Base-by-base conservation (phyloP, 345 rosid genomes). In the Salix koriyanagi region DNA sequence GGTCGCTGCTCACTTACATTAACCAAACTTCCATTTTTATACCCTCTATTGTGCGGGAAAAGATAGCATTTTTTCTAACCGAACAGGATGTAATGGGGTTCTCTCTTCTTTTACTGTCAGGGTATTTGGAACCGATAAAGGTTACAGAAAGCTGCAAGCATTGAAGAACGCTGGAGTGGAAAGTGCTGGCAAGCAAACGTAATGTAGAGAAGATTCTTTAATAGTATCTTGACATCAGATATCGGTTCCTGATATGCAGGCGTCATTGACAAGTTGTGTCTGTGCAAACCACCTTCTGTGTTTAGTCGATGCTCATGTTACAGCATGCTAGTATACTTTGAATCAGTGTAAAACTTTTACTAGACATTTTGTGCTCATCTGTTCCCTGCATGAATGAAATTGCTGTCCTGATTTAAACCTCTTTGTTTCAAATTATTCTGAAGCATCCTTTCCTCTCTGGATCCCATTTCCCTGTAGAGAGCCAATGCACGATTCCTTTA, bases 101-200 rank as follows among this genome's bases (percentile, higher is more conserved):
- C 18, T 68, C 54, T 10, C 36, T 39, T 54, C 19, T 34, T 37
- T 77, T 61, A 50, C 72, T 76, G 64, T 65, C 89, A 96, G 99
- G 99, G 79, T 96, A 83, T 96, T 93, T 67, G 97, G 97, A 34
- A 96, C 98, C 0, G 99, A 96, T 78, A 91, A 87, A 80, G 97
- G 99, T 79, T 96, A 90, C 85, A 91, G 95, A 83, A 96, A 90
- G 85, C 79, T 92, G 86, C 89, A 92, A 86, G 90, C 90, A 3
- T 76, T 92, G 80, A 92, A 88, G 91, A 78, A 70, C 23, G 21
- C n/a, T 7, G 88, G 79, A 50, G 76, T 48, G 25, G 86, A 87
- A 76, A 84, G 71, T 62, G 81, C 58, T 56, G 16, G 62, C 74
- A 78, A 72, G 72, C 39, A 71, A 84, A 83, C 71, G 75, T 84